A percentile compares a stretch with the other conserved stretches of the same genome.
phyloP scores from a whole-genome alignment of 2,329 filamentous ascomycete species.

The Aspergillus quadricinctus region DNA sequence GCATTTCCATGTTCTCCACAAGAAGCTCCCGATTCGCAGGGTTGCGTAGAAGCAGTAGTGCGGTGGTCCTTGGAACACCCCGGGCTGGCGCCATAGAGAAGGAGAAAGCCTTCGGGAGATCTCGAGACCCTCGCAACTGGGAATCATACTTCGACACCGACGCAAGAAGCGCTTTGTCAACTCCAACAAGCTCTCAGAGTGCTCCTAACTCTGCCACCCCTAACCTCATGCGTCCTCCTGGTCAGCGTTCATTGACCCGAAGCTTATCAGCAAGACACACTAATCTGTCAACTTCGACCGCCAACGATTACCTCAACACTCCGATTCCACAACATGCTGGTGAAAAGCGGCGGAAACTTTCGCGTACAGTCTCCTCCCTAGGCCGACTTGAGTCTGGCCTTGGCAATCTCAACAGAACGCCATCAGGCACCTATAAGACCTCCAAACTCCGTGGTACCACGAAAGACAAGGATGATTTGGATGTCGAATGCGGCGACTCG shows the following conservation, averaged over 20 bases:
- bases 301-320: constrained; percentile 43
- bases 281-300: constrained; percentile 30
- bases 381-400: constrained; percentile 54
- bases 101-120: constrained; percentile 63
- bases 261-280: constrained; percentile 53
- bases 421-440: constrained; percentile 24
- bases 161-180: constrained; percentile 69
- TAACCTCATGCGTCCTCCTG: constrained; percentile 70
- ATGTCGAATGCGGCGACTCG: constrained; percentile 63
- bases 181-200: constrained; percentile 75
- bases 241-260: constrained; percentile 49
- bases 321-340: constrained; percentile 43
- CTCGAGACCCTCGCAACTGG: constrained; percentile 84
- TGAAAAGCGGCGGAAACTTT: constrained; percentile 60
- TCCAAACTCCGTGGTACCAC: constrained; percentile 23
- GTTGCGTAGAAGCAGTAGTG: constrained; percentile 68
- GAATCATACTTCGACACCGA: constrained; percentile 85
- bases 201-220: constrained; percentile 65
- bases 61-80: constrained; percentile 56
- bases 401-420: constrained; percentile 30
- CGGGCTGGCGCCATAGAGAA: constrained; percentile 48
- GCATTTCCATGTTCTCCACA: constrained; percentile 45
- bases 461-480: constrained; percentile 34
- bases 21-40: constrained; percentile 49
- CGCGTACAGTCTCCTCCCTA: constrained; percentile 58